Percentiles rank a stretch among this genome's conserved stretches.
phyloP scores from a whole-genome alignment of 148 eudicot species.

The Simmondsia chinensis region DNA sequence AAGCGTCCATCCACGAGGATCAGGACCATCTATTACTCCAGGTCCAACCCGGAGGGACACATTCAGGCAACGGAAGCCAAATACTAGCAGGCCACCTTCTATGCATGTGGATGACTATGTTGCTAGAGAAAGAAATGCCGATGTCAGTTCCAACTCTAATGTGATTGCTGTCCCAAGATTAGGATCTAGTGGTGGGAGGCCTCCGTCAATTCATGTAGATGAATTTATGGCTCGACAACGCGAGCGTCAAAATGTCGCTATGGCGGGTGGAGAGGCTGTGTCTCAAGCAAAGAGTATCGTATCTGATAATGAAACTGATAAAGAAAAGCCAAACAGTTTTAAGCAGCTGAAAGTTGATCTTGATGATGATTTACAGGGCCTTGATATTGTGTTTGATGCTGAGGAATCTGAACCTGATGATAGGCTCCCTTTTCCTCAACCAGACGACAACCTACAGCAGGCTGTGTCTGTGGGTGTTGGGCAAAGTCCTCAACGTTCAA shows the following conservation, averaged over 20 bases:
- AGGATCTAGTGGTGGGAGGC: conserved; percentile 84
- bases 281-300: conserved; percentile 32
- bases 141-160: conserved; percentile 58
- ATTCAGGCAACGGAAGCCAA: conserved; percentile 89
- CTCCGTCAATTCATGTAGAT: conserved; percentile 97
- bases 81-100: conserved; percentile 96
- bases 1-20: conserved; percentile 41
- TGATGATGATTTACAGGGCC: conserved; percentile 96
- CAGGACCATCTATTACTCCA: conserved; percentile 33
- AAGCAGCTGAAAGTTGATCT: conserved; percentile 67
- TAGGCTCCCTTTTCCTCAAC: conserved; percentile 80
- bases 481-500: conserved; percentile 71
- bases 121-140: conserved; percentile 89
- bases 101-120: conserved; percentile 98
- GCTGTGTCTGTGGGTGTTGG: conserved; percentile 40
- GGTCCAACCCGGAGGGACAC: conserved; percentile 74
- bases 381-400: conserved; percentile 91
- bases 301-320: conserved; percentile 34
- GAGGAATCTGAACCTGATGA: conserved; percentile 95
- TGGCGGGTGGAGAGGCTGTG: conserved; percentile 37
- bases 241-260: conserved; percentile 67
- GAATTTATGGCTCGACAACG: conserved; percentile 94
- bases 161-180: conserved; percentile 83
- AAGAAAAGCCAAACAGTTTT: conserved; percentile 44
- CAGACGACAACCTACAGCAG: conserved; percentile 56